These are phyloP conservation scores for Colletotrichum godetiae DNA, from an alignment of 2,329 filamentous ascomycete genomes.

Conservation along the genomic window DNA sequence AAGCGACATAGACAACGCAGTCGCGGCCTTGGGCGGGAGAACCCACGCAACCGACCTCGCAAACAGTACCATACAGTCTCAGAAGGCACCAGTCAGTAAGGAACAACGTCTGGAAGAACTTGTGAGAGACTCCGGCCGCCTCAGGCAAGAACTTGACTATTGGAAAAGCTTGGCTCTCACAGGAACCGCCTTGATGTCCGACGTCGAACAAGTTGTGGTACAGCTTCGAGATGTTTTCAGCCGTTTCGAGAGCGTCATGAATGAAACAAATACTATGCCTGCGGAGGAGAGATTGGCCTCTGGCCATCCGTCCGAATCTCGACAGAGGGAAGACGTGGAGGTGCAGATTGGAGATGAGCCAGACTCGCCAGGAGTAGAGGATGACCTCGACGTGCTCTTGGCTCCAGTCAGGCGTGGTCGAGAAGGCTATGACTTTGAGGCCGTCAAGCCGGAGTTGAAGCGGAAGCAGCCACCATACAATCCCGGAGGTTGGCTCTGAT, in stretches of 20 bases:
- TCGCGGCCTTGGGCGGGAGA: not conserved
- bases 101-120: conserved; percentile 59
- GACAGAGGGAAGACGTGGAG: not conserved
- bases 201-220: not conserved
- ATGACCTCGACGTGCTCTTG: not conserved
- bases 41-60: conserved; percentile 1
- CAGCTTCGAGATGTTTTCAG: not conserved
- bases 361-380: not conserved
- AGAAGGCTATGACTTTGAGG: not conserved
- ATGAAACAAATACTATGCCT: not conserved
- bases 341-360: not conserved
- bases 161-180: not conserved
- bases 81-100: conserved; percentile 6
- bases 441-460: not conserved
- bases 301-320: not conserved
- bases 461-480: not conserved
- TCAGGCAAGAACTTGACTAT: conserved; percentile 5
- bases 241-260: not conserved
- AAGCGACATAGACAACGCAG: not conserved
- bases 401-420: not conserved
- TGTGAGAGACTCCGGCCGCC: not conserved
- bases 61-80: not conserved
- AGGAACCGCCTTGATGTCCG: not conserved
- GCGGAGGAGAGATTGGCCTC: not conserved
- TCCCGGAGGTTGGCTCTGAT: not conserved